Percentiles rank a stretch among this genome's conserved stretches.
Evolutionary conservation across 345 rosid genomes (phyloP).

Genomic region (Aquilaria sinensis): DNA sequence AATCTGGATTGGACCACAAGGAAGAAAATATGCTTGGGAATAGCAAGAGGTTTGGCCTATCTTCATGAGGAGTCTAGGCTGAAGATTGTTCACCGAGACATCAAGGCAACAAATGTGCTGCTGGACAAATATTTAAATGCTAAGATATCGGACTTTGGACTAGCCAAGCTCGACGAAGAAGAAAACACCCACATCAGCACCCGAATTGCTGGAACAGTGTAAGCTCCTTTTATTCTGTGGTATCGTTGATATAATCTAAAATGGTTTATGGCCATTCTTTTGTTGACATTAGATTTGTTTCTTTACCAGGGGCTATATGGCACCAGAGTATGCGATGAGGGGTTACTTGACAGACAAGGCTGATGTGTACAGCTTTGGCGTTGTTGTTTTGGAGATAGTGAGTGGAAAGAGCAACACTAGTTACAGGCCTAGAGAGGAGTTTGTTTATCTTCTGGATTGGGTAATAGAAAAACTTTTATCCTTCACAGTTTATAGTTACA

Average conservation of each 20-base stretch:
- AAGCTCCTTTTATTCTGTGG: constrained; percentile 11
- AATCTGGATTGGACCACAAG: constrained; percentile 54
- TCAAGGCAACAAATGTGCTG: constrained; percentile 65
- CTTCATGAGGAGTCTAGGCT: constrained; percentile 71
- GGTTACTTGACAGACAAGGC: constrained; percentile 96
- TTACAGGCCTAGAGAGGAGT: constrained; percentile 93
- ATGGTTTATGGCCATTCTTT: background rate
- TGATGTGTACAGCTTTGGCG: constrained; percentile 88
- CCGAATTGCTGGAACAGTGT: constrained; percentile 69
- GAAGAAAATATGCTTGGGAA: constrained; percentile 39
- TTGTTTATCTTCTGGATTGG: constrained; percentile 94
- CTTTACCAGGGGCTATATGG: constrained; percentile 81
- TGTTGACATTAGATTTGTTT: background rate
- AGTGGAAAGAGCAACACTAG: constrained; percentile 96
- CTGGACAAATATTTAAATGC: constrained; percentile 57
- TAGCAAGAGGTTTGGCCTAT: constrained; percentile 52
- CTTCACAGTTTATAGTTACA: background rate
- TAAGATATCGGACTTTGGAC: constrained; percentile 68
- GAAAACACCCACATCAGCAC: constrained; percentile 74
- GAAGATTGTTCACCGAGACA: constrained; percentile 72
- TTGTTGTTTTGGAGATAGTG: constrained; percentile 71
- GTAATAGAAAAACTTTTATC: constrained; percentile 22
- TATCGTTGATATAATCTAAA: background rate
- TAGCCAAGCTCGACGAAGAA: constrained; percentile 71
- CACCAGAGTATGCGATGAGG: constrained; percentile 98